Conservation (phyloP, 768 basidiomycete species). For the Suillus variegatus region DNA sequence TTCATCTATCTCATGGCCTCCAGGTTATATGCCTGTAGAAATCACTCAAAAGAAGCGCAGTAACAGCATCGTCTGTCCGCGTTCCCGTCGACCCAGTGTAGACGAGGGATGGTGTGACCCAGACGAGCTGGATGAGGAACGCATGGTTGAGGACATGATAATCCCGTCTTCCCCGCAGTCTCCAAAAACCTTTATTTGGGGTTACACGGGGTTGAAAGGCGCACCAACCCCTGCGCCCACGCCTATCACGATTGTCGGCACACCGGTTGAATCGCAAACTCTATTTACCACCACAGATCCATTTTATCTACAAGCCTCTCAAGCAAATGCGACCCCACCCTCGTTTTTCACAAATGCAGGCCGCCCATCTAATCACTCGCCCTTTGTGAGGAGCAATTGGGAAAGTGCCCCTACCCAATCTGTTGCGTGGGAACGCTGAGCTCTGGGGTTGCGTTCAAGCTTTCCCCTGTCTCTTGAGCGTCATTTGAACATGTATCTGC, state of each 20-base stretch:
- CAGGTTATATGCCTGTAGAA: slow-evolving; percentile 21
- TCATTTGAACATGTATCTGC: not conserved
- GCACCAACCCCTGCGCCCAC: slow-evolving; percentile 24
- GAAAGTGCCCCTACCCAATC: not conserved
- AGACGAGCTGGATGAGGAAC: slow-evolving; percentile 47
- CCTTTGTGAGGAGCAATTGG: slow-evolving; percentile 32
- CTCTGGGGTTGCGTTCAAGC: not conserved
- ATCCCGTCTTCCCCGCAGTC: slow-evolving; percentile 32
- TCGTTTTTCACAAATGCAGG: slow-evolving; percentile 41
- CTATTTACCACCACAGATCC: slow-evolving; percentile 49
- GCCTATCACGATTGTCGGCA: slow-evolving; percentile 15
- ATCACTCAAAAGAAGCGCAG: slow-evolving; percentile 32
- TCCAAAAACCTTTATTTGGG: slow-evolving; percentile 23
- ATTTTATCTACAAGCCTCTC: slow-evolving; percentile 48
- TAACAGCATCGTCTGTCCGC: slow-evolving; percentile 22
- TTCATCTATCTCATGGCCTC: slow-evolving; percentile 32
- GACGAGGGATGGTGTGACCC: slow-evolving; percentile 32
- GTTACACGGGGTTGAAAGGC: slow-evolving; percentile 22
- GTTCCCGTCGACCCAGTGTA: slow-evolving; percentile 21
- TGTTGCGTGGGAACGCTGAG: not conserved
- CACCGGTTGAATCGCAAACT: slow-evolving; percentile 31
- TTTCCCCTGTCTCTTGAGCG: not conserved
- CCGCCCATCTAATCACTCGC: slow-evolving; percentile 39
- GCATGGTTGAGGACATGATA: slow-evolving; percentile 48
- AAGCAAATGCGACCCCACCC: slow-evolving; percentile 30